Evolutionary conservation across 179 eudicot species (phyloP), one percentile per base, ranked within the genome.

Genomic region (Camellia oleifera): DNA sequence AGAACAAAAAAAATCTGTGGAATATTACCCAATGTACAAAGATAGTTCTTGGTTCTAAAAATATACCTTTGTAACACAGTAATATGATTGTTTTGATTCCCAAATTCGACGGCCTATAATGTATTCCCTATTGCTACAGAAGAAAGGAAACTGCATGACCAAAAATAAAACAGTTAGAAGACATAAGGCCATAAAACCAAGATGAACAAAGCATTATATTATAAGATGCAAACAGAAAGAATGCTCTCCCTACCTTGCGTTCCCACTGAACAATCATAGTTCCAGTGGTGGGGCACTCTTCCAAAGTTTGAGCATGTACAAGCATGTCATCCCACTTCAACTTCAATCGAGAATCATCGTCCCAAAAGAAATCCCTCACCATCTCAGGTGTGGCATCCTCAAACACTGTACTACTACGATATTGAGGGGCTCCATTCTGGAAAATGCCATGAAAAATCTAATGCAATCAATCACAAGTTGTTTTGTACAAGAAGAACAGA

Each of bases 71-170:
- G 93, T 90, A 53, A 90, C 80, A 80, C 93, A 90, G 78, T 90
- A 90, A 74, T 85, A 90, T 3, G 89, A 70, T 46, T 68, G 81
- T 63, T 83, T 91, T 0, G 85, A 85, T 60, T 82, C 81, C 91
- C 91, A 90, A 52, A 90, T 90, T 45, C 91, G 74, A 20, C 93
- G 89, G 60, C 93, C 93, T 9, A 90, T 90, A 9, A 90, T 79
- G 70, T 90, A 90, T 46, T 90, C 93, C 77, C 93, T 84, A 67
- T 90, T 89, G 57, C 93, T 90, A 76, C 93, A 90, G 63, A 90
- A 90, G 83, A 90, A 90, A 8, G 93, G 93, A 80, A 90, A 90
- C 93, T 90, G 93, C 23, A 32, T 74, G 45, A 75, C 64, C 2
- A 14, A 57, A 69, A 18, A 4, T 4, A 65, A 50, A 48, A 6